phyloP scores from a whole-genome alignment of 768 basidiomycete genomes.

The Serendipita sp. region DNA sequence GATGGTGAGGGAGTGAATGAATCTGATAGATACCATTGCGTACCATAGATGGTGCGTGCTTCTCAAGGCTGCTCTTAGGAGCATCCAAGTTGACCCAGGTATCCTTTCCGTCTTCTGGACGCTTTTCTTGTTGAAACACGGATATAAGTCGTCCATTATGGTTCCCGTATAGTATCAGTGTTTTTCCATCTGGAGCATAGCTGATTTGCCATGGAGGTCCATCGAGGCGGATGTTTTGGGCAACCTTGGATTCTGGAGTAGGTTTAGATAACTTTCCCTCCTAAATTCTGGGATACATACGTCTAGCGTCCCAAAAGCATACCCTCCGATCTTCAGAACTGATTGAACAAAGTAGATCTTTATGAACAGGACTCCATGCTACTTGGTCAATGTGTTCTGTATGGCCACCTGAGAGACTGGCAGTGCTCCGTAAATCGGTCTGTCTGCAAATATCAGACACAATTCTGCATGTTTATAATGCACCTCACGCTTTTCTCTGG shows the following conservation, averaged over 20 bases:
- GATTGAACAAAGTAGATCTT: conserved; percentile 66
- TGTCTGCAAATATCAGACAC: conserved; percentile 16
- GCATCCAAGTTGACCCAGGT: conserved; percentile 21
- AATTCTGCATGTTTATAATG: background rate
- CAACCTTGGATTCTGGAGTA: conserved; percentile 4
- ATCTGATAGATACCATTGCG: background rate
- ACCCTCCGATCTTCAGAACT: conserved; percentile 59
- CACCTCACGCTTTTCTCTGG: conserved; percentile 53
- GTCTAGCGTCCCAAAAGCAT: conserved; percentile 74
- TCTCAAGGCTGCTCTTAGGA: conserved; percentile 14
- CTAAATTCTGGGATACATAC: conserved; percentile 25
- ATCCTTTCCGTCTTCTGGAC: conserved; percentile 36
- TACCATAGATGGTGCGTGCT: background rate
- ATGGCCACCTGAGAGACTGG: conserved; percentile 52
- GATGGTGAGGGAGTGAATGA: background rate
- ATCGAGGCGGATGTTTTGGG: conserved; percentile 24
- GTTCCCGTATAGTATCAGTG: conserved; percentile 45
- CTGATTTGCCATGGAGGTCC: conserved; percentile 45
- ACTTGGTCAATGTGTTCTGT: conserved; percentile 67
- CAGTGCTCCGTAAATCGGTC: conserved; percentile 57
- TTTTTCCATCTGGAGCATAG: conserved; percentile 57
- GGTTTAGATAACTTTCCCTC: background rate
- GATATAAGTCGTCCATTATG: conserved; percentile 34
- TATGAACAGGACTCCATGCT: conserved; percentile 74
- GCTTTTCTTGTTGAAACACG: conserved; percentile 41